A percentile compares a stretch with the other conserved stretches of the same genome.
Conservation (phyloP, 441 rosid species). For the Hura crepitans region DNA sequence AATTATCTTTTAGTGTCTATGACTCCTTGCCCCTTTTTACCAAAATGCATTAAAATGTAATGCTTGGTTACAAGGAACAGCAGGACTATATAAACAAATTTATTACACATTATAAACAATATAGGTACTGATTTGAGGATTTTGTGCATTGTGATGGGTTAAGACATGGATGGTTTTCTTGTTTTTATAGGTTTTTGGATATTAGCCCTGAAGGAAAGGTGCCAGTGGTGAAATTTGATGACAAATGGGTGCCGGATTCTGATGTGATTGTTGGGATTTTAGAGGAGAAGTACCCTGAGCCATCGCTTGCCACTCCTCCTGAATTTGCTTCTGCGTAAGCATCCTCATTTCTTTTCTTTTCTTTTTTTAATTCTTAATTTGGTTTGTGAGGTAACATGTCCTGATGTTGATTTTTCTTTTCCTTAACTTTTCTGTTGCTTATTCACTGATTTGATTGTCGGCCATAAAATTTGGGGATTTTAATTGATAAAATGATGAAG, state of each 20-base stretch:
- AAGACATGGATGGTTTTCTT: background rate
- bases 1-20: background rate
- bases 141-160: background rate
- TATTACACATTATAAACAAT: background rate
- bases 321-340: conserved; percentile 63
- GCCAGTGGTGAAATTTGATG: conserved; percentile 72
- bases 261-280: conserved; percentile 69
- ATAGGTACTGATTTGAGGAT: background rate
- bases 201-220: conserved; percentile 80
- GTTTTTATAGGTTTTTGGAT: conserved; percentile 57
- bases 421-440: background rate
- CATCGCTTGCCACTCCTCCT: conserved; percentile 60
- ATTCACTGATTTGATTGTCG: background rate
- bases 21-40: background rate
- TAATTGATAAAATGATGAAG: background rate
- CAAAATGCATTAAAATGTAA: background rate
- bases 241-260: conserved; percentile 84
- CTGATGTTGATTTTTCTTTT: background rate
- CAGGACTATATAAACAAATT: background rate
- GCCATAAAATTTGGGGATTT: background rate
- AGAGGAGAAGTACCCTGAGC: conserved; percentile 85
- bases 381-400: background rate
- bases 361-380: background rate
- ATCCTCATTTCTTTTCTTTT: background rate
- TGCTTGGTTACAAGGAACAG: background rate